These are phyloP conservation scores for Lodderomyces margitis DNA, from an alignment of 1,139 yeast genomes.

Conservation along the genomic window DNA sequence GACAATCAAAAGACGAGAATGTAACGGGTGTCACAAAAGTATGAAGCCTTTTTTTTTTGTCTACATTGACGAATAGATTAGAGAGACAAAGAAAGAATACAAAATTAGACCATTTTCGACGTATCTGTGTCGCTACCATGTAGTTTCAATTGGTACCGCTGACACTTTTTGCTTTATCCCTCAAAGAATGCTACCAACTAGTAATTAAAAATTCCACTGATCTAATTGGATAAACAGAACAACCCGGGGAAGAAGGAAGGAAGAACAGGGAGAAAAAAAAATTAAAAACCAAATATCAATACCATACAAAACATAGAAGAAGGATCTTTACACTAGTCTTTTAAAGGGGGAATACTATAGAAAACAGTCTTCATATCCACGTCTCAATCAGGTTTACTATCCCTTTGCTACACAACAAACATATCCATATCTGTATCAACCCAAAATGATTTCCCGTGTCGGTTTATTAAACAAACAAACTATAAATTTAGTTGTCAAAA, in stretches of 20 bases:
- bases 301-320: no score
- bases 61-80: no score
- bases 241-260: conserved; percentile 1
- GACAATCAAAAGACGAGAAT: not conserved
- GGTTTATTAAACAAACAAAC: conserved; percentile 16
- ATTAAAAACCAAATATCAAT: not conserved
- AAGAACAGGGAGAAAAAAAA: not conserved
- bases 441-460: conserved; percentile 17
- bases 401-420: not conserved
- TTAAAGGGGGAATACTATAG: not conserved
- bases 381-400: not conserved
- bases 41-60: not conserved
- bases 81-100: no score
- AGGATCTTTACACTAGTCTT: no score
- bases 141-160: not conserved
- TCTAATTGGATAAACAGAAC: not conserved
- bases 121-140: not conserved
- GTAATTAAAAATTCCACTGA: conserved; percentile 1
- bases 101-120: no score
- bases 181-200: not conserved
- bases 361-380: not conserved
- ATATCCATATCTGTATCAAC: not conserved
- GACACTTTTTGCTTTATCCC: no score
- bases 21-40: not conserved
- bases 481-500: conserved; percentile 2